Evolutionary conservation across 768 basidiomycete species (phyloP), one percentile per base, ranked within the genome.

Genomic region (Dendrothele bispora): DNA sequence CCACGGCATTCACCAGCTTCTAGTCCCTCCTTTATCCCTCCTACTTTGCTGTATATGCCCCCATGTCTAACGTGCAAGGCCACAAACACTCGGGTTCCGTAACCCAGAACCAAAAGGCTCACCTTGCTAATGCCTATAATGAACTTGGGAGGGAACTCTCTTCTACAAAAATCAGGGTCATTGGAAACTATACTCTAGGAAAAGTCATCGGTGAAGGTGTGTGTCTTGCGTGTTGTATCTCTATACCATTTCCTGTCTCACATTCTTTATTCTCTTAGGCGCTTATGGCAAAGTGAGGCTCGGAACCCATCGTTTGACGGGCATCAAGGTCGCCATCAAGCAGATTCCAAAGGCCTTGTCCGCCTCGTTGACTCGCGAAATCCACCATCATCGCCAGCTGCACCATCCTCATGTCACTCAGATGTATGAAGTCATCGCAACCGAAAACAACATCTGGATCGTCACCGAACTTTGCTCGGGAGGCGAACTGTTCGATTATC

Each of bases 401-500:
- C 97, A 97, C 63, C 95, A 98, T 60, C 93, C 93, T 0, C 84
- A 97, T 62, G 82, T 99, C 59, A 91, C 93, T 12, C 93, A 95
- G 62, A 85, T 98, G 68, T 97, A 90, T 72, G 95, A 99, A 69
- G 91, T 98, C 61, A 90, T 98, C 62, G 97, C 97, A 7, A 98
- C 97, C 2, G 97, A 99, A 69, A 80, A 82, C 21, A 80, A 83
- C 54, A 95, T 99, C 61, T 98, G 94, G 93, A 92, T 99, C 49
- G 88, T 99, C 35, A 91, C 94, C 14, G 97, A 99, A 62, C 84
- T 99, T 27, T 98, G 97, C 67, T 86, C 84, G 37, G 97, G 97
- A 8, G 97, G 97, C 32, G 97, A 99, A 66, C 80, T 99, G 24
- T 99, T 98, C 67, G 97, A 98, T 68, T 98, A 98, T 62, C 85